phyloP scores from a whole-genome alignment of 163 green algal genomes.

The Scenedesmus sp. region DNA sequence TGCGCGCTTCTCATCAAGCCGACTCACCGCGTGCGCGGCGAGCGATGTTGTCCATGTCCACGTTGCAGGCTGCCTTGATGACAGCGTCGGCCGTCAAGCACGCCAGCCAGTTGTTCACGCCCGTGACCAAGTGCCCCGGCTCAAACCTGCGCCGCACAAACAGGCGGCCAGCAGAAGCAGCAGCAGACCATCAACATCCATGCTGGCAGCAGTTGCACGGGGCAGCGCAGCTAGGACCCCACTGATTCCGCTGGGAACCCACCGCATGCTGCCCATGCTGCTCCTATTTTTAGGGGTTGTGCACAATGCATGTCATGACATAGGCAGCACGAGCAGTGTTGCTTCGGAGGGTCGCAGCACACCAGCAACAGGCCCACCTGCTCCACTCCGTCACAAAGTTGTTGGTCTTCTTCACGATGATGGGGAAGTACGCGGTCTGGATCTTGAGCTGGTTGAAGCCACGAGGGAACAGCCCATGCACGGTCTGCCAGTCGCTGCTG shows the following conservation, averaged over 20 bases:
- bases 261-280: too few relatives aligned
- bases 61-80: slow-evolving; percentile 14
- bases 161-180: slow-evolving; percentile 10
- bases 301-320: not conserved
- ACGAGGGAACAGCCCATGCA: slow-evolving; percentile 19
- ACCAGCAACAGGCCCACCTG: not conserved
- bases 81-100: slow-evolving; percentile 43
- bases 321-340: too few relatives aligned
- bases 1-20: not conserved
- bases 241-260: too few relatives aligned
- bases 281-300: too few relatives aligned
- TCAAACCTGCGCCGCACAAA: not conserved
- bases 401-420: slow-evolving; percentile 6
- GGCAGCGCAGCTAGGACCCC: too few relatives aligned
- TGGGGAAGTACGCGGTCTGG: not conserved
- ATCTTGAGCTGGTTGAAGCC: slow-evolving; percentile 50
- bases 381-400: slow-evolving; percentile 8
- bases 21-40: not conserved
- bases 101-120: slow-evolving; percentile 36
- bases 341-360: too few relatives aligned
- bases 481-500: slow-evolving; percentile 38
- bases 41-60: slow-evolving; percentile 46
- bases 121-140: not conserved
- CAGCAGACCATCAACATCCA: not conserved
- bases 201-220: too few relatives aligned